A percentile compares a stretch with the other conserved stretches of the same genome.
Evolutionary conservation across 2,329 filamentous ascomycete species (phyloP).

Genomic region (Cladophialophora yegresii): DNA sequence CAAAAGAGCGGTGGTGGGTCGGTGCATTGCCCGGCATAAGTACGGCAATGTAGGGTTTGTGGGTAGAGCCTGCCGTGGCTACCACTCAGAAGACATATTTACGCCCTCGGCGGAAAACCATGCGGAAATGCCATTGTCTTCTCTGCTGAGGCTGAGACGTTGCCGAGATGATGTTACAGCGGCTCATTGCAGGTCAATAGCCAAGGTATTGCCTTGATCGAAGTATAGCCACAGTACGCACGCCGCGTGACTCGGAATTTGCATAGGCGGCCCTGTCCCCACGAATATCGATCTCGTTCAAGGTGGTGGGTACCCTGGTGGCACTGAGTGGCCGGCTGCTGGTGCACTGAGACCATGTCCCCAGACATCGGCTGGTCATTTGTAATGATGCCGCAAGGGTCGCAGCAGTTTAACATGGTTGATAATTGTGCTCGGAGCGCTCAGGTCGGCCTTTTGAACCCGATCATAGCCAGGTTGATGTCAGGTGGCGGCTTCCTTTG

Average conservation of each 20-base stretch:
- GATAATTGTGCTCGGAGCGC: not conserved
- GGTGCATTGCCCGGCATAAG: not conserved
- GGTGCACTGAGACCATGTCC: not conserved
- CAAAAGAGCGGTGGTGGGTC: not conserved
- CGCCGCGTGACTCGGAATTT: not conserved
- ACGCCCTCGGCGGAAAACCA: not conserved
- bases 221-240: not conserved
- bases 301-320: not conserved
- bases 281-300: not conserved
- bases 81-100: not conserved
- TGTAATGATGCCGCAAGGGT: not conserved
- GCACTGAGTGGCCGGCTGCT: not conserved
- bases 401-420: not conserved
- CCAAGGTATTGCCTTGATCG: not conserved
- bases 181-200: not conserved
- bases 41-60: not conserved
- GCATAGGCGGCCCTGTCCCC: not conserved
- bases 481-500: conserved; percentile 15
- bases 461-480: conserved; percentile 33
- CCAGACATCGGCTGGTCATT: not conserved
- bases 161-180: not conserved
- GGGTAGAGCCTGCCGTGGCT: not conserved
- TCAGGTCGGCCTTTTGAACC: conserved; percentile 34
- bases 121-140: not conserved
- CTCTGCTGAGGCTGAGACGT: not conserved